Evolutionary conservation across 208 protist genomes (phyloP).

Genomic region (Acanthamoeba lugdunensis): DNA sequence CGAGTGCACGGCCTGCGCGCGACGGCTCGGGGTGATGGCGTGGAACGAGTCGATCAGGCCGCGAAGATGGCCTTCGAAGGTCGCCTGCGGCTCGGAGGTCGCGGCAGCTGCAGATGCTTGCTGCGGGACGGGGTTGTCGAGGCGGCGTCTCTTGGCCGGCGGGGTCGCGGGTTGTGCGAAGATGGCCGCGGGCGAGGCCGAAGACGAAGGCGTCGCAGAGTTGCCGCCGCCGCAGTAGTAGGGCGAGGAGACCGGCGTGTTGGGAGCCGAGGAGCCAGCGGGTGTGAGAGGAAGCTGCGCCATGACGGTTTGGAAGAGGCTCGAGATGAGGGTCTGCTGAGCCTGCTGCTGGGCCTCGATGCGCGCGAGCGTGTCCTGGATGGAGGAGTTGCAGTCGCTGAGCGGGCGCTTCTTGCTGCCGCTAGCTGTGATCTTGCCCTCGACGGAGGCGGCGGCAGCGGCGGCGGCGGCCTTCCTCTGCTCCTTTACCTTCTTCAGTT

Average conservation of each 20-base stretch:
- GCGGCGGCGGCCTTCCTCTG: conserved; percentile 4
- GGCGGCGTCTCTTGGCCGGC: conserved; percentile 4
- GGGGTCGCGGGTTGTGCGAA: conserved; percentile 23
- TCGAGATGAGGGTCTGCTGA: conserved; percentile 27
- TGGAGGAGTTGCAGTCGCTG: background rate
- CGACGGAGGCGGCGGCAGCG: background rate
- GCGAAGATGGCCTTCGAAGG: conserved; percentile 5
- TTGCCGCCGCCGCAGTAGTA: background rate
- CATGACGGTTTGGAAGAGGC: conserved; percentile 55
- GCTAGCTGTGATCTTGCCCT: background rate
- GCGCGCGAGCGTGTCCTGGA: conserved; percentile 20
- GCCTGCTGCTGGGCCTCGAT: conserved; percentile 49
- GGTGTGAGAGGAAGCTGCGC: background rate
- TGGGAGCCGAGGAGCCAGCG: background rate
- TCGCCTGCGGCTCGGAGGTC: background rate
- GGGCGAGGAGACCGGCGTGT: background rate
- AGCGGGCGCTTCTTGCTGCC: conserved; percentile 21
- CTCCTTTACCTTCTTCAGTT: conserved; percentile 43
- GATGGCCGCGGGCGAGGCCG: background rate
- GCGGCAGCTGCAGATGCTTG: background rate
- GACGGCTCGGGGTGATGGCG: background rate
- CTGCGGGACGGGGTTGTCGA: background rate
- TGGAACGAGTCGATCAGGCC: conserved; percentile 9
- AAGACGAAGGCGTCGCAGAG: background rate
- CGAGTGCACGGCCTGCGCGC: background rate